Conservation (phyloP, 2,329 filamentous ascomycete species). For the Arthrobotrys megalospora region DNA sequence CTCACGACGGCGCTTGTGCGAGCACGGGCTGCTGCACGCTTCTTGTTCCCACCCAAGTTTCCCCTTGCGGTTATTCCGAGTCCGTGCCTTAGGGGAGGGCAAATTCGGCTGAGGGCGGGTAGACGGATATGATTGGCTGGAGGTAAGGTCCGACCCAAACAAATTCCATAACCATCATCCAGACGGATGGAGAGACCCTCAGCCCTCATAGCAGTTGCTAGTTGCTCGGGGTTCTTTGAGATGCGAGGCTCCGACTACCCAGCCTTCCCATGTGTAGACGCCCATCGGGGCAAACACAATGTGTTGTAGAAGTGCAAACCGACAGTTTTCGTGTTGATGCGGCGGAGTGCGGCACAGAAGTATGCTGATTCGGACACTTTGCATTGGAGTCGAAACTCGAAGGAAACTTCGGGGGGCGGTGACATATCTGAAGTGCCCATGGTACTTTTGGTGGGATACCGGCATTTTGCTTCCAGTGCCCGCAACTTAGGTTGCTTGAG, state of each 20-base stretch:
- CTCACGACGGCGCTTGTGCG: neutral
- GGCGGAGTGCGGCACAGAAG: conserved; percentile 29
- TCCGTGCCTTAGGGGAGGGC: conserved; percentile 46
- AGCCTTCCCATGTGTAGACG: neutral
- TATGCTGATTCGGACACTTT: conserved; percentile 6
- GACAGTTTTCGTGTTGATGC: conserved; percentile 3
- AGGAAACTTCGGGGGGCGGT: neutral
- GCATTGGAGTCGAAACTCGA: neutral
- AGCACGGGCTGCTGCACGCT: conserved; percentile 22
- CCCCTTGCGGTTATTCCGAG: conserved; percentile 39
- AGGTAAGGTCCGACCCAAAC: conserved; percentile 20
- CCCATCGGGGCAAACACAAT: conserved; percentile 10
- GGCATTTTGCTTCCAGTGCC: too few species aligned
- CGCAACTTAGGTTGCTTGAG: neutral
- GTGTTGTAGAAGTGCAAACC: neutral
- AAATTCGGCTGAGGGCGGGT: conserved; percentile 37
- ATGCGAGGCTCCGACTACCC: neutral
- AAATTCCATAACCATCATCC: neutral
- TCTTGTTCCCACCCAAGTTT: conserved; percentile 19
- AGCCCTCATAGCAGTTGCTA: neutral
- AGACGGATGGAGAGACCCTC: neutral
- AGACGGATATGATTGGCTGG: conserved; percentile 38
- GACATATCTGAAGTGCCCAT: neutral
- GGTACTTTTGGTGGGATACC: neutral
- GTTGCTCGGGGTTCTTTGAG: neutral